These are phyloP conservation scores for Malus domestica DNA, from an alignment of 306 rosid genomes.

Conservation along the genomic window ASM211411v1 NC_041801.1:10352001-10352500, in stretches of 20 bases:
- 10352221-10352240: no score
- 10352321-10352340: no score
- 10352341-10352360: no score
- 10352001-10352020: background rate
- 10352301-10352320: no score
- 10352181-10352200: background rate
- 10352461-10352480: no score
- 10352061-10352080: background rate
- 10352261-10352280: no score
- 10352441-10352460: no score
- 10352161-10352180: background rate
- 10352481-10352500: rapidly evolving
- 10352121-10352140: background rate
- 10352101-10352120: background rate
- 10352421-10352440: no score
- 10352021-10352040: background rate
- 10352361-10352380: no score
- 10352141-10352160: background rate
- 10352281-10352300: no score
- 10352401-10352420: no score
- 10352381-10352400: rapidly evolving
- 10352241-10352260: no score
- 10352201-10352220: background rate
- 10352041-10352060: background rate
- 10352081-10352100: background rate